Evolutionary conservation across 2,329 filamentous ascomycete species (phyloP).

Genomic region (Cordyceps cicadae): DNA sequence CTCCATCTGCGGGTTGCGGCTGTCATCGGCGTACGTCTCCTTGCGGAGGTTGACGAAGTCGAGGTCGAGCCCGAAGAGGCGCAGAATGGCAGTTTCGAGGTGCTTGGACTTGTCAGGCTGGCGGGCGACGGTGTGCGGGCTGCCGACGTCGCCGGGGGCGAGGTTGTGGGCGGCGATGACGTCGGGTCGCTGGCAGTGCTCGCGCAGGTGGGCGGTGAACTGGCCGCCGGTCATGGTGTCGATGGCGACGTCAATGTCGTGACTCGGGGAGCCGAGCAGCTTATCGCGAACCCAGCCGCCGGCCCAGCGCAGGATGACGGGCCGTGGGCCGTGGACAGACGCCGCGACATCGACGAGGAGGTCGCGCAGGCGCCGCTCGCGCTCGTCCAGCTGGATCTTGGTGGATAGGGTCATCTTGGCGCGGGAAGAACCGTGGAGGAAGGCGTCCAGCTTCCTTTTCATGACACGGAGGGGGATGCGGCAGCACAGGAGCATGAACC

Average conservation of each 20-base stretch:
- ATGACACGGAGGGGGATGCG: conserved; percentile 18
- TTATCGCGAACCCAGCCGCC: conserved; percentile 87
- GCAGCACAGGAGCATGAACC: conserved; percentile 7
- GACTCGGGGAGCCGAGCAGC: conserved; percentile 60
- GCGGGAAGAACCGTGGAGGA: conserved; percentile 18
- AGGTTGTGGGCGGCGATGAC: conserved; percentile 55
- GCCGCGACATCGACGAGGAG: conserved; percentile 75
- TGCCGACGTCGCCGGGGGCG: conserved; percentile 53
- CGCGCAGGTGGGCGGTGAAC: conserved; percentile 61
- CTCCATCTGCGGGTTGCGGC: conserved; percentile 83
- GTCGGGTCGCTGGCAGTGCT: conserved; percentile 55
- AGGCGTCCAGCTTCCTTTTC: conserved; percentile 27
- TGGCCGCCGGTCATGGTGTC: conserved; percentile 75
- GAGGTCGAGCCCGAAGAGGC: conserved; percentile 76
- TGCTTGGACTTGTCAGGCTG: conserved; percentile 98
- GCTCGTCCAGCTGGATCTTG: conserved; percentile 51
- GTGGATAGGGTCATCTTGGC: conserved; percentile 16
- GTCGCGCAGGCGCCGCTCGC: conserved; percentile 63
- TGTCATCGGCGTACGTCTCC: conserved; percentile 84
- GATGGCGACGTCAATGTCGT: conserved; percentile 81
- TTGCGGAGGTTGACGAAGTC: conserved; percentile 92
- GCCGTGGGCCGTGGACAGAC: conserved; percentile 42
- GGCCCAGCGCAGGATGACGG: conserved; percentile 64
- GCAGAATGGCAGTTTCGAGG: conserved; percentile 82
- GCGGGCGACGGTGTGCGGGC: conserved; percentile 77